These are phyloP conservation scores for Boletellus deceptivus DNA, from an alignment of 1,284 basidiomycete genomes.

Conservation along the genomic window DNA sequence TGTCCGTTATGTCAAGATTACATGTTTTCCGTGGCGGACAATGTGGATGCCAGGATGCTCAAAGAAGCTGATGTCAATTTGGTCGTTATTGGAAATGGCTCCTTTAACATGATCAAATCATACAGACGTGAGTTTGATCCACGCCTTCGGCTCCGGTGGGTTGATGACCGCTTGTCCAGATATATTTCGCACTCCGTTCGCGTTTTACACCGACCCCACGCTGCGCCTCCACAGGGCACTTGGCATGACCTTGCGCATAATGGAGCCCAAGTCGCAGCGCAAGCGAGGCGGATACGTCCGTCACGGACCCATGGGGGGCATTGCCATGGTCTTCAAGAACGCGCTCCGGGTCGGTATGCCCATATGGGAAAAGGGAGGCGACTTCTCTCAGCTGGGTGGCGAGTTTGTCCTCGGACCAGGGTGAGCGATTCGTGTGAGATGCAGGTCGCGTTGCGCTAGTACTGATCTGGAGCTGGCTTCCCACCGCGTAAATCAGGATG, in stretches of 20 bases:
- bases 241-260: slow-evolving; percentile 66
- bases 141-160: background rate
- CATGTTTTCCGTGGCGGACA: slow-evolving; percentile 62
- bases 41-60: slow-evolving; percentile 52
- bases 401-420: slow-evolving; percentile 86
- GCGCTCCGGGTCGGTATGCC: slow-evolving; percentile 72
- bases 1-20: slow-evolving; percentile 86
- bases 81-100: slow-evolving; percentile 79
- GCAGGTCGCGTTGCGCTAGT: slow-evolving; percentile 10
- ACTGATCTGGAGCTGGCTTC: slow-evolving; percentile 1
- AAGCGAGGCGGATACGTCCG: slow-evolving; percentile 61
- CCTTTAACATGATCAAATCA: slow-evolving; percentile 67
- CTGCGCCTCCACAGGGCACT: slow-evolving; percentile 68
- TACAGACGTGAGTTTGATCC: slow-evolving; percentile 52
- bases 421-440: slow-evolving; percentile 36
- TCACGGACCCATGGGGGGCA: slow-evolving; percentile 61
- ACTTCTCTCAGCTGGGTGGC: slow-evolving; percentile 77
- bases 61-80: slow-evolving; percentile 54
- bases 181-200: slow-evolving; percentile 59
- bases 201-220: slow-evolving; percentile 78
- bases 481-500: slow-evolving; percentile 37
- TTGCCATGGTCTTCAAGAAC: slow-evolving; percentile 67
- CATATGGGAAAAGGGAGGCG: slow-evolving; percentile 76
- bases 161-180: slow-evolving; percentile 33
- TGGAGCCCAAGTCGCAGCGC: slow-evolving; percentile 32